These are phyloP conservation scores for Coffea canephora DNA, from an alignment of 257 asterid genomes.

Conservation along the genomic window DNA sequence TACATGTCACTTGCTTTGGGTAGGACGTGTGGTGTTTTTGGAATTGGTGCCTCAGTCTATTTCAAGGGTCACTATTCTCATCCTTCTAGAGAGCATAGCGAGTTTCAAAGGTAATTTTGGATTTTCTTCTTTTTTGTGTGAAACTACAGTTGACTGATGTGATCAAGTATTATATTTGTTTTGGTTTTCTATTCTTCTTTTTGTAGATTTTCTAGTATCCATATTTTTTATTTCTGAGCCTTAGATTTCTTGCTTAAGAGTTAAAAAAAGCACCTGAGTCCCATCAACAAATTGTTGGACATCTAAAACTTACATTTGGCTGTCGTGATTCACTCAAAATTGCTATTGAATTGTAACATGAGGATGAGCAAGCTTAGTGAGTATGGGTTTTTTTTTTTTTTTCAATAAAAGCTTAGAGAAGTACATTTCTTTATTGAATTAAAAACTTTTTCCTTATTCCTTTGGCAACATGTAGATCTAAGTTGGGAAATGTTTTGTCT, in stretches of 20 bases:
- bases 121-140: background rate
- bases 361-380: background rate
- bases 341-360: background rate
- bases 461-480: background rate
- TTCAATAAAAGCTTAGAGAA: too few species aligned
- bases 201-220: background rate
- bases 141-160: too few species aligned
- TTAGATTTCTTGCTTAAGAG: background rate
- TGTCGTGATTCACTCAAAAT: background rate
- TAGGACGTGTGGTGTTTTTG: conserved; percentile 79
- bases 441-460: background rate
- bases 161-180: background rate
- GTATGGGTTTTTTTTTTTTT: too few species aligned
- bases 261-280: background rate
- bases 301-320: too few species aligned
- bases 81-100: conserved; percentile 31
- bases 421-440: too few species aligned
- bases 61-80: conserved; percentile 36
- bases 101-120: conserved; percentile 47
- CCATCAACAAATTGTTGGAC: background rate
- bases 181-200: conserved; percentile 2
- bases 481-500: background rate
- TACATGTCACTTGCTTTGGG: conserved; percentile 64
- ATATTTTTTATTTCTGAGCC: background rate
- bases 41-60: conserved; percentile 69